Evolutionary conservation across 2,329 filamentous ascomycete species (phyloP), one percentile per base, ranked within the genome.

Genomic region (Aspergillus sp.): DNA sequence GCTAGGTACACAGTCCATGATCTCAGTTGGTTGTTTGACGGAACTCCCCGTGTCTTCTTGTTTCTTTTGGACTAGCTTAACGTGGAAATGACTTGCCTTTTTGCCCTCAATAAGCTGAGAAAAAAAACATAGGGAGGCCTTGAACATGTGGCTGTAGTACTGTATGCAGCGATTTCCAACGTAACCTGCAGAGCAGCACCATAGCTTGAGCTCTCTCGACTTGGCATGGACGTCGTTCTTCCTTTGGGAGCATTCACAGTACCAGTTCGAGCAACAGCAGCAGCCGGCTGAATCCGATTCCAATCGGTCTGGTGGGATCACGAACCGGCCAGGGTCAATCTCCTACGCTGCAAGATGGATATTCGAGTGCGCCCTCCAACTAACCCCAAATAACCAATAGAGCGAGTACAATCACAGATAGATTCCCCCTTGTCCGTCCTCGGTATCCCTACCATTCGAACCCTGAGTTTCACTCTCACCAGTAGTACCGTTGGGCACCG

Each of bases 381-480:
- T 19, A 8, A 26, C 26, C 36, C 3, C 29, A 19, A 30, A 30
- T 5, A 19, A 12, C n/a, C 26, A 26, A 6, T 10, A 8, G 8
- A 32, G 19, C 10, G 35, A 29, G 30, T 9, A 43, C 5, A 8
- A 33, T 62, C 55, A 67, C 34, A 66, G 56, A 47, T 64, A 61
- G 8, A 67, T 56, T 5, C 64, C 64, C 32, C 60, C 53, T 6
- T 62, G 53, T 29, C 41, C 48, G 5, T 51, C 49, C 9, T 50
- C 41, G 12, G 29, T 45, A 38, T 41, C 41, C 7, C 29, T 45
- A 40, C 45, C 46, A 36, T 33, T 28, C 19, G 33, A 42, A 7
- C 5, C 36, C 19, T 39, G 36, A 8, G 12, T 8, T 19, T 39
- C 36, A 26, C 8, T 39, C 12, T 8, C 36, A 28, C 19, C 19